Base-by-base conservation (phyloP, 495 filamentous ascomycete species). In the Penicillium alfredii region DNA sequence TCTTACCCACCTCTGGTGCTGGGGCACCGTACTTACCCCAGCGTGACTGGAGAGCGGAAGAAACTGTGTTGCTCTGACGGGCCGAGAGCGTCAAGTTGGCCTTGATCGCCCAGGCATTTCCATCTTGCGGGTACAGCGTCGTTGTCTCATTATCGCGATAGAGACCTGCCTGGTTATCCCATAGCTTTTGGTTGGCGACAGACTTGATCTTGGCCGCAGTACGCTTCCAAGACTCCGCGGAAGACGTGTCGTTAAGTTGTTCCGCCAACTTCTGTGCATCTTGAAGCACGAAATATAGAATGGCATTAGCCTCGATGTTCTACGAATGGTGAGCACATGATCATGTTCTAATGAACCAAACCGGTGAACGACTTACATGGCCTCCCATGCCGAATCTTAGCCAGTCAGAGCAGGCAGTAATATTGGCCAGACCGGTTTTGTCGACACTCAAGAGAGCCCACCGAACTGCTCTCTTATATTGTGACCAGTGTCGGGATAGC, bases 11-110 rank as follows among this genome's bases (percentile, higher is more conserved):
- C 49, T 81, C 77, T 14, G 61, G 56, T 13, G 75, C 72, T 0
- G 74, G 76, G 5, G 76, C 74, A 12, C 77, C 77, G 36, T 69
- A 72, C 6, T 49, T 53, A 12, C 48, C 68, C 76, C 76, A 80
- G 14, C 76, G 66, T 6, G 49, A 25, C 14, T 54, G 44, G 6
- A 81, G 61, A 24, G 54, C 58, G 9, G 46, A 35, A 16, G 67
- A 72, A 31, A 78, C 47, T n/a, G 20, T 22, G 7, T 2, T 28
- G 23, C 26, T 33, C 38, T 56, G 55, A 1, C 10, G 14, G 4
- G 43, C 35, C 7, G 55, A 56, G 1, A 38, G 36, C 6, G 60
- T 56, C 4, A 63, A 42, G n/a, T 66, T 56, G 6, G 63, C 53
- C 23, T 69, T 60, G 29, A 71, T 45, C 17, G 68, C 62, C 42